These are phyloP conservation scores for Abelmoschus esculentus DNA, from an alignment of 345 rosid genomes.

Conservation along the genomic window DNA sequence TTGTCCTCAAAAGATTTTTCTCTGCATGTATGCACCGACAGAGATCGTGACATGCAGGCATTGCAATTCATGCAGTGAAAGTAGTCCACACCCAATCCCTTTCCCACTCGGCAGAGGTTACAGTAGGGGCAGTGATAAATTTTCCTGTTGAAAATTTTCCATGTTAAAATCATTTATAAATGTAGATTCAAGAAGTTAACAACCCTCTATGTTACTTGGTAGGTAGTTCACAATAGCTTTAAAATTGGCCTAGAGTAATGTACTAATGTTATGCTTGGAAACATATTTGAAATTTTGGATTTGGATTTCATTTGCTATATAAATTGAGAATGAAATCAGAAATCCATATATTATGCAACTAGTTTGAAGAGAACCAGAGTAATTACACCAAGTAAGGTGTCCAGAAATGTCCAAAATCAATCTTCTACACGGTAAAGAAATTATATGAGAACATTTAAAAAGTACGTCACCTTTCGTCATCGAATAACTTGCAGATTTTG, in stretches of 20 bases:
- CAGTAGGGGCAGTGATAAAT: conserved; percentile 87
- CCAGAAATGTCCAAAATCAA: background rate
- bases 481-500: conserved; percentile 65
- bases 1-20: conserved; percentile 70
- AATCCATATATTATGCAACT: background rate
- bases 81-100: conserved; percentile 71
- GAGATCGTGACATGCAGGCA: conserved; percentile 62
- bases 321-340: background rate
- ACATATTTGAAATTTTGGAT: background rate
- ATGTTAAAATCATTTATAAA: conserved; percentile 12
- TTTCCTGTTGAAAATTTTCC: conserved; percentile 41
- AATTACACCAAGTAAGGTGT: background rate
- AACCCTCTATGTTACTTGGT: background rate
- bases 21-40: conserved; percentile 49
- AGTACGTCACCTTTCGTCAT: conserved; percentile 56
- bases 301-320: background rate
- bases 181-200: conserved; percentile 1
- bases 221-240: background rate
- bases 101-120: conserved; percentile 80
- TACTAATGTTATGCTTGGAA: background rate
- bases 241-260: too few relatives aligned
- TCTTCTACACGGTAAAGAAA: background rate
- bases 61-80: conserved; percentile 93
- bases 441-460: background rate
- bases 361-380: background rate